Evolutionary conservation across 2,329 filamentous ascomycete species (phyloP).

Genomic region (Cladosporium sp.): DNA sequence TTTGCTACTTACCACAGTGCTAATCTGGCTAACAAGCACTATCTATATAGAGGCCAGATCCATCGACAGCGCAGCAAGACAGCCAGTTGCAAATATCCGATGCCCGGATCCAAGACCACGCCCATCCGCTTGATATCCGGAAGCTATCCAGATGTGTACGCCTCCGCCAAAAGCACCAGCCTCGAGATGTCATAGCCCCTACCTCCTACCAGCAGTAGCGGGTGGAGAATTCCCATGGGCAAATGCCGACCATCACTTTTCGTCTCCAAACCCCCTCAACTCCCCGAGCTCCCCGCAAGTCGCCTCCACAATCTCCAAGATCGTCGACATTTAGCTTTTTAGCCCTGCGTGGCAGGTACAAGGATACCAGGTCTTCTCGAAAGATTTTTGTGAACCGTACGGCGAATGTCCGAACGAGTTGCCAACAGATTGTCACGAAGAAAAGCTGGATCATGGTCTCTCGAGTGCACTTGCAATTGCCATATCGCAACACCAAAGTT

Average conservation of each 20-base stretch:
- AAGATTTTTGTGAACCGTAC: not conserved
- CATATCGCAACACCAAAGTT: not conserved
- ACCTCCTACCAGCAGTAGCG: not conserved
- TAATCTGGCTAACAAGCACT: not conserved
- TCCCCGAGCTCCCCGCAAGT: conserved; percentile 11
- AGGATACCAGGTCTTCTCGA: not conserved
- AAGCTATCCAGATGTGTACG: not conserved
- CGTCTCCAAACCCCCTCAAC: not conserved
- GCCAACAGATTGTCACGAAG: not conserved
- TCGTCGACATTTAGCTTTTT: not conserved
- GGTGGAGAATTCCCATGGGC: not conserved
- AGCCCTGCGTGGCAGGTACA: not conserved
- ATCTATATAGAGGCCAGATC: not conserved
- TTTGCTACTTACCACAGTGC: not conserved
- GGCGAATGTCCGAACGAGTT: not conserved
- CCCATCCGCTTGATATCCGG: not conserved
- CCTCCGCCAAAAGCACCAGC: conserved; percentile 5
- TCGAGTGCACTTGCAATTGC: not conserved
- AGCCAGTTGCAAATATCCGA: not conserved
- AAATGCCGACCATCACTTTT: not conserved
- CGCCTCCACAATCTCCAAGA: conserved; percentile 8
- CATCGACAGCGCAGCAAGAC: not conserved
- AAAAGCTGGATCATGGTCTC: not conserved
- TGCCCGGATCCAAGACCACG: not conserved
- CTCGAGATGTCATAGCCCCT: not conserved